A percentile compares a stretch with the other conserved stretches of the same genome.
Evolutionary conservation across 306 rosid species (phyloP).

Genomic region (Acmispon strigosus): DNA sequence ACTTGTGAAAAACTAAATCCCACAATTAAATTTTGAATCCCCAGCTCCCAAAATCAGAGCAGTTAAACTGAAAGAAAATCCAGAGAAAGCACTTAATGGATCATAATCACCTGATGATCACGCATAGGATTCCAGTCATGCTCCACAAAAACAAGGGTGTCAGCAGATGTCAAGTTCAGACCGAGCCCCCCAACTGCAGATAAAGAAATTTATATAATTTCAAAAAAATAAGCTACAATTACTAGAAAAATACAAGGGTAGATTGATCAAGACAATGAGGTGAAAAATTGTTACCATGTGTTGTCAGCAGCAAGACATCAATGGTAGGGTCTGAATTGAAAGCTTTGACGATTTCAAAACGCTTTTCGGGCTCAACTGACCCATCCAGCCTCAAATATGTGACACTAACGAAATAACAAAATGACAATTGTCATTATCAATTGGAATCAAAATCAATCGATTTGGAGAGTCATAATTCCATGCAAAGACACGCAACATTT

Average conservation of each 20-base stretch:
- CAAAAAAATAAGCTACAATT: background rate
- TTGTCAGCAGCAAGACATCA: conserved; percentile 84
- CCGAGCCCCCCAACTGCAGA: conserved; percentile 96
- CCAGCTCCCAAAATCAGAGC: background rate
- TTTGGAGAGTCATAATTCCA: conserved; percentile 1
- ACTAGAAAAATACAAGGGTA: background rate
- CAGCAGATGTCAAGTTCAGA: conserved; percentile 94
- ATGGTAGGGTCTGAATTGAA: conserved; percentile 99
- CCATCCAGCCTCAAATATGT: conserved; percentile 94
- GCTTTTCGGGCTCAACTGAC: conserved; percentile 80
- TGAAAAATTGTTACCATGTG: conserved; percentile 58
- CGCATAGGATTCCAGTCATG: conserved; percentile 99
- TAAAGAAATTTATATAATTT: conserved; percentile 9
- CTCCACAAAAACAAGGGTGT: conserved; percentile 94
- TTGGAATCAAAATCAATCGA: background rate
- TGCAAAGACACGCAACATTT: background rate
- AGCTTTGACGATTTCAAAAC: conserved; percentile 89
- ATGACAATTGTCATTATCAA: background rate
- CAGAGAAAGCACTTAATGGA: conserved; percentile 9
- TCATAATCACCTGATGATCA: conserved; percentile 73
- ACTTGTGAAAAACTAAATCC: background rate
- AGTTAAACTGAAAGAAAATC: background rate
- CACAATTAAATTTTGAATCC: background rate
- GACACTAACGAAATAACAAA: conserved; percentile 35
- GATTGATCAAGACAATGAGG: background rate